A percentile compares a stretch with the other conserved stretches of the same genome.
phyloP scores from a whole-genome alignment of 2,329 filamentous ascomycete genomes.

The Ophiostoma sp. region DNA sequence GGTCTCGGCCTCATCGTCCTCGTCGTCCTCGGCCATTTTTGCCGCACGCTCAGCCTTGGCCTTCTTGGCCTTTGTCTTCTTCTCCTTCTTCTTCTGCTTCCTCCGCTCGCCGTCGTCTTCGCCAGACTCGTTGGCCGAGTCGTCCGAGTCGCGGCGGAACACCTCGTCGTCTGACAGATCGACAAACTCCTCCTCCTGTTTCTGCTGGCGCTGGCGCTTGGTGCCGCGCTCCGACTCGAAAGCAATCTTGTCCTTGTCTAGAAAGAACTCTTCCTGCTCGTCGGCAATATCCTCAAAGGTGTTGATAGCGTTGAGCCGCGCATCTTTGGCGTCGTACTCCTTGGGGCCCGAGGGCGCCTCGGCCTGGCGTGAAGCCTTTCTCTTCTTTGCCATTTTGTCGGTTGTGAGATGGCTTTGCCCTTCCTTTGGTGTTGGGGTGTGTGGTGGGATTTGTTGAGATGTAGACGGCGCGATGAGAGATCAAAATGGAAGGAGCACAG shows the following conservation, averaged over 20 bases:
- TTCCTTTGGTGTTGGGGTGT: neutral
- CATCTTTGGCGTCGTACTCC: slow-evolving; percentile 52
- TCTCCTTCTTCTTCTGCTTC: slow-evolving; percentile 32
- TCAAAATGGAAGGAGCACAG: neutral
- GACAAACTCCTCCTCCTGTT: slow-evolving; percentile 53
- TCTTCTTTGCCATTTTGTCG: slow-evolving; percentile 56
- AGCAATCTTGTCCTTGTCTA: slow-evolving; percentile 78
- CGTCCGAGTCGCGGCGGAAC: slow-evolving; percentile 32
- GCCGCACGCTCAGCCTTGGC: slow-evolving; percentile 34
- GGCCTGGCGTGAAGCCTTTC: slow-evolving; percentile 59
- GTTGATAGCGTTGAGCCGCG: slow-evolving; percentile 53
- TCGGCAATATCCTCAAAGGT: slow-evolving; percentile 83
- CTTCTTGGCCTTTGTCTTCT: slow-evolving; percentile 29
- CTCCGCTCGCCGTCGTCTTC: slow-evolving; percentile 22
- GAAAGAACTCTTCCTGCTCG: slow-evolving; percentile 89
- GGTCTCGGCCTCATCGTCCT: slow-evolving; percentile 55
- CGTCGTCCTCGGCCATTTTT: slow-evolving; percentile 31
- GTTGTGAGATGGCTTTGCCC: neutral
- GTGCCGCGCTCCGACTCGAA: slow-evolving; percentile 74
- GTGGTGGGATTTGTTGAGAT: neutral
- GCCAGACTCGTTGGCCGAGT: slow-evolving; percentile 28
- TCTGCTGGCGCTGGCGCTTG: slow-evolving; percentile 67
- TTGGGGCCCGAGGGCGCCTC: slow-evolving; percentile 47
- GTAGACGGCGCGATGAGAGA: neutral
- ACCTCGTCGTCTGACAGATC: slow-evolving; percentile 61